Percentiles rank a stretch among this genome's conserved stretches.
Conservation (phyloP, 805 yeast species). For the Saturnispora hagleri region DNA sequence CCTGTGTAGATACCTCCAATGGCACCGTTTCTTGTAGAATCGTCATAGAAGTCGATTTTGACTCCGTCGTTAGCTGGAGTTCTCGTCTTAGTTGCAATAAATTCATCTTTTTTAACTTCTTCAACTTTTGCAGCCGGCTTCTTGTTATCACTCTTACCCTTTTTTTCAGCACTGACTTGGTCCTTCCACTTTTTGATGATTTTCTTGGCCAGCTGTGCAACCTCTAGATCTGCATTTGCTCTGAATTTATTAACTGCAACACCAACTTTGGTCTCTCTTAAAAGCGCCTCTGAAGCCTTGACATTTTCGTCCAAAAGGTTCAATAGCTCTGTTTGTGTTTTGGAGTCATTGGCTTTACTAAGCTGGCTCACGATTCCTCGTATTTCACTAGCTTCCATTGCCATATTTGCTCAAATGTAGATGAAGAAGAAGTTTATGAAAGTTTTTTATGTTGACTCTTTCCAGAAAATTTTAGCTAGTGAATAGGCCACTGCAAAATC, state of each 20-base stretch:
- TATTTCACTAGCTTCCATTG: slow-evolving; percentile 47
- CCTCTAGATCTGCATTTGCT: slow-evolving; percentile 54
- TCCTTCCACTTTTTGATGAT: slow-evolving; percentile 90
- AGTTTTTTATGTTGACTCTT: background rate
- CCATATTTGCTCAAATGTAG: background rate
- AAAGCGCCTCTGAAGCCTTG: slow-evolving; percentile 72
- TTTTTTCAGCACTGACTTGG: slow-evolving; percentile 61
- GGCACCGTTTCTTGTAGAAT: slow-evolving; percentile 76
- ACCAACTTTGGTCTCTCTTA: slow-evolving; percentile 94
- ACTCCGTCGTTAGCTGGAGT: slow-evolving; percentile 77
- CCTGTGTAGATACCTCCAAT: slow-evolving; percentile 82
- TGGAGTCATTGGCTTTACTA: slow-evolving; percentile 62
- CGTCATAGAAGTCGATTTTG: slow-evolving; percentile 56
- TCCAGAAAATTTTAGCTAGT: background rate
- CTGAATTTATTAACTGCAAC: slow-evolving; percentile 89
- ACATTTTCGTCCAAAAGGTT: slow-evolving; percentile 59
- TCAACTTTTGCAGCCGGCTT: background rate
- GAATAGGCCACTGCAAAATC: background rate
- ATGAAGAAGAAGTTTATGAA: background rate
- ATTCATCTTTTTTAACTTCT: slow-evolving; percentile 8
- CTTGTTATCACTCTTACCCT: slow-evolving; percentile 12
- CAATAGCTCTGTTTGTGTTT: slow-evolving; percentile 57
- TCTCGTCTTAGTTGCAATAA: slow-evolving; percentile 42
- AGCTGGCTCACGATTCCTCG: slow-evolving; percentile 57
- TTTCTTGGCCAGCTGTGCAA: slow-evolving; percentile 63